Evolutionary conservation across 164 flowering plant genomes (phyloP), one percentile per base, ranked within the genome.

Genomic region (Umbilicus rupestris): DNA sequence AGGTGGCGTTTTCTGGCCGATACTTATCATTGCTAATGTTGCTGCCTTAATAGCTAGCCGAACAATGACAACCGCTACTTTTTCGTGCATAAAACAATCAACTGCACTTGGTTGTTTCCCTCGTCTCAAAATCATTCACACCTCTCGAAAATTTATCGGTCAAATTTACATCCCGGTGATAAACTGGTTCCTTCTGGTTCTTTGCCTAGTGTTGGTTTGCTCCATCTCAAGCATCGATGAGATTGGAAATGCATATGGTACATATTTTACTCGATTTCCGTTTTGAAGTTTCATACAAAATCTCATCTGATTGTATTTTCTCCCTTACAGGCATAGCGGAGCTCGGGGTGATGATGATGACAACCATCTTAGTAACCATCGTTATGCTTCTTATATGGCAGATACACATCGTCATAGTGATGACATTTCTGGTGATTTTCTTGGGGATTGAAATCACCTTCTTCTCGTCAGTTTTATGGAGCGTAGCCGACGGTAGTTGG

Each of bases 371-470:
- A 74, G 86, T 89, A 64, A 91, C 97, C 46, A 66, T 91, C 70
- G 93, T 94, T 63, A 94, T 94, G 99, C 95, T 94, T 74, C 96
- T 94, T 37, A 91, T 94, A 83, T 91, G 99, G 99, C 97, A 89
- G 84, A 86, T 89, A 78, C 83, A 91, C 77, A 87, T 94, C 70
- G 45, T 85, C 44, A 69, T 80, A 39, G 97, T 91, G 60, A 77
- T 88, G 62, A 74, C 70, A 70, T 94, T 94, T 78, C 72, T 72
- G 22, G 72, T 82, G 66, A 39, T 89, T 64, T 94, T 89, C 84
- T 70, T 94, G 81, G 99, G 97, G 31, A 62, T 89, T 62, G 97
- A 94, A 72, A 71, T 91, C 71, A 79, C 74, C 16, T 85, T 91
- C 80, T 87, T 91, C 75, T 94, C 97, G 39, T 94, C 99, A 24